phyloP scores from a whole-genome alignment of 2,329 filamentous ascomycete genomes.

The Paecilomyces formosus region DNA sequence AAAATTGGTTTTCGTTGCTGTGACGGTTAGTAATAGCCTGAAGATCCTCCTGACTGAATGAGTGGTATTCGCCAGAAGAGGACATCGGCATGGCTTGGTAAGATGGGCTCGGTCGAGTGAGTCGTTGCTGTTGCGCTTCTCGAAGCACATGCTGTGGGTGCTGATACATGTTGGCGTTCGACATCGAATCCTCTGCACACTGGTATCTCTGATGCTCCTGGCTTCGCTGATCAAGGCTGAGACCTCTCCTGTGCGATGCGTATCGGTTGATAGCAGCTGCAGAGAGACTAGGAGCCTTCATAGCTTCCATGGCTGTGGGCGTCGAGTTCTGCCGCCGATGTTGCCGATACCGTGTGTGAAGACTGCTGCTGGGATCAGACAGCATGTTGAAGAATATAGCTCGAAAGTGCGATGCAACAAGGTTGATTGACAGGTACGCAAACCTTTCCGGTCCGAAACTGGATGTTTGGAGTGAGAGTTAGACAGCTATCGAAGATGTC shows the following conservation, averaged over 20 bases:
- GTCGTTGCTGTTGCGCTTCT: conserved; percentile 84
- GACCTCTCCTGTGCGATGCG: conserved; percentile 66
- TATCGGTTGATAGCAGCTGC: conserved; percentile 44
- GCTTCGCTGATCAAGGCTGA: conserved; percentile 71
- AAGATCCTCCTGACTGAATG: conserved; percentile 23
- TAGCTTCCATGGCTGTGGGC: conserved; percentile 67
- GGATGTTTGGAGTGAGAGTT: background rate
- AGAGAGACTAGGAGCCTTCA: conserved; percentile 62
- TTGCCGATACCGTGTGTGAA: conserved; percentile 65
- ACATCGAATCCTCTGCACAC: conserved; percentile 47
- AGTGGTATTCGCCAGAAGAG: conserved; percentile 17
- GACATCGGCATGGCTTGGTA: conserved; percentile 19
- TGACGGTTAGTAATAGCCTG: conserved; percentile 20
- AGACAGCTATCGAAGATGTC: background rate
- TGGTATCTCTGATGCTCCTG: conserved; percentile 44
- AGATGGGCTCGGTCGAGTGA: conserved; percentile 66
- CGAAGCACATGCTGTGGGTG: conserved; percentile 72
- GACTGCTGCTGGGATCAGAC: conserved; percentile 65
- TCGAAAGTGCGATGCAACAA: background rate
- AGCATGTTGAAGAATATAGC: conserved; percentile 72
- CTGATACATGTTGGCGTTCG: conserved; percentile 48
- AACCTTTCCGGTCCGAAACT: background rate
- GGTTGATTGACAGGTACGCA: background rate
- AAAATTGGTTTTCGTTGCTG: conserved; percentile 30
- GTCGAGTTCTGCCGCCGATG: conserved; percentile 87